These are phyloP conservation scores for Quambalaria eucalypti DNA, from an alignment of 1,284 basidiomycete genomes.

Conservation along the genomic window DNA sequence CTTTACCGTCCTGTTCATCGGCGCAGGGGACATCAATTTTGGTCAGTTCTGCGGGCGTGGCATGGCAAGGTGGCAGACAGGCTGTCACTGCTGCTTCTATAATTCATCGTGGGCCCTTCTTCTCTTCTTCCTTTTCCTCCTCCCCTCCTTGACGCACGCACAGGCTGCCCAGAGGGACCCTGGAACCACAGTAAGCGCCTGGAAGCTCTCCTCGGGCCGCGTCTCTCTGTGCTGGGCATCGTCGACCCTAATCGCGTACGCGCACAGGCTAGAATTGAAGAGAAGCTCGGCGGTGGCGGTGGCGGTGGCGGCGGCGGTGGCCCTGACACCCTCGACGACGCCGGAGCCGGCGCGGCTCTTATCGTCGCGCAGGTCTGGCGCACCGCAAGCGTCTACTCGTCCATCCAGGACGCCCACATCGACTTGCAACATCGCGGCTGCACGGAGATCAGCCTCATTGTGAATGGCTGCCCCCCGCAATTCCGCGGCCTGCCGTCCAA, in stretches of 20 bases:
- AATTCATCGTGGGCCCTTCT: no score
- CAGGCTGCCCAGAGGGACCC: conserved; percentile 18
- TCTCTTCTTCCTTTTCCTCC: background rate
- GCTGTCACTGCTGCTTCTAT: no score
- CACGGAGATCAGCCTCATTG: conserved; percentile 16
- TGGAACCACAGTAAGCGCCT: conserved; percentile 19
- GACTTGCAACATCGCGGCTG: conserved; percentile 1
- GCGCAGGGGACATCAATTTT: conserved; percentile 24
- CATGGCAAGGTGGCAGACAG: background rate
- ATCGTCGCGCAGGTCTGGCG: conserved; percentile 15
- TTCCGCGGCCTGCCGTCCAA: conserved; percentile 11
- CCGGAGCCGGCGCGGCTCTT: no score
- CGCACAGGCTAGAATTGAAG: conserved; percentile 12
- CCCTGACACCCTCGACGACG: background rate
- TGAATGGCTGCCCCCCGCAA: conserved; percentile 19
- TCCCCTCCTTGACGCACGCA: background rate
- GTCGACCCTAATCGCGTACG: conserved; percentile 24
- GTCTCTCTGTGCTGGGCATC: conserved; percentile 19
- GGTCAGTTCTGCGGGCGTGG: conserved; percentile 3
- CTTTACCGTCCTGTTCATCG: conserved; percentile 15
- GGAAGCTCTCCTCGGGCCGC: conserved; percentile 11
- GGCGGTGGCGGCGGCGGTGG: no score
- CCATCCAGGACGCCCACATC: conserved; percentile 8
- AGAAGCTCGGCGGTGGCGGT: conserved; percentile 7
- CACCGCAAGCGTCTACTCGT: background rate